Evolutionary conservation across 1,284 basidiomycete species (phyloP).

Genomic region (Gastroboletus turbinatus): DNA sequence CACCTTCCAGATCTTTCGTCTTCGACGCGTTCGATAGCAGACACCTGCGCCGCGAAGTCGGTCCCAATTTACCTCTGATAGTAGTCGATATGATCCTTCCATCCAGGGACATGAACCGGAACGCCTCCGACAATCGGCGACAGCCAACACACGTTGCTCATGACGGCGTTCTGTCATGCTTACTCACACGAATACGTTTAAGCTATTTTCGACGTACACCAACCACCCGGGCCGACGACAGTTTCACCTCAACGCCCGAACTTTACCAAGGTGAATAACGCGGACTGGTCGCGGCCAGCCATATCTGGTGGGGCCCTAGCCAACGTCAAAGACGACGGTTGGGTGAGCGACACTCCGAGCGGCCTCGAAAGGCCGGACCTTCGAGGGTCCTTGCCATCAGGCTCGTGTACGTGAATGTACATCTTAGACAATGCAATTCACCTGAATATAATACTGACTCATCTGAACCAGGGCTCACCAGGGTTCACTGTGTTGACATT

Average conservation of each 20-base stretch:
- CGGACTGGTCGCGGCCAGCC: background rate
- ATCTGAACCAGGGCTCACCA: background rate
- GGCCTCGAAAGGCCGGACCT: background rate
- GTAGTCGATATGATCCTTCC: background rate
- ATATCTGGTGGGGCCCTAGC: background rate
- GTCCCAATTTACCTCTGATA: background rate
- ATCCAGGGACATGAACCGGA: constrained; percentile 3
- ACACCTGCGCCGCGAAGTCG: background rate
- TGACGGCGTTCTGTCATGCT: background rate
- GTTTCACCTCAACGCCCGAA: background rate
- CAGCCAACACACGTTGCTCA: background rate
- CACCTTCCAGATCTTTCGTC: background rate
- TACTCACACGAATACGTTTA: background rate
- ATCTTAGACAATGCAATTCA: background rate
- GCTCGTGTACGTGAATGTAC: background rate
- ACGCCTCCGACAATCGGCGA: background rate
- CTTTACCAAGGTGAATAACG: background rate
- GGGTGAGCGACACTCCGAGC: background rate
- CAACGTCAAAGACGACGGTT: background rate
- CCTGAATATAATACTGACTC: background rate
- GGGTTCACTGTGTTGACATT: background rate
- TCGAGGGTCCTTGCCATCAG: background rate
- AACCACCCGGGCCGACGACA: background rate
- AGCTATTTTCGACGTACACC: background rate
- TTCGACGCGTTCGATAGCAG: background rate